phyloP scores from a whole-genome alignment of 805 yeast species.

The Soucietia sequanensis region DNA sequence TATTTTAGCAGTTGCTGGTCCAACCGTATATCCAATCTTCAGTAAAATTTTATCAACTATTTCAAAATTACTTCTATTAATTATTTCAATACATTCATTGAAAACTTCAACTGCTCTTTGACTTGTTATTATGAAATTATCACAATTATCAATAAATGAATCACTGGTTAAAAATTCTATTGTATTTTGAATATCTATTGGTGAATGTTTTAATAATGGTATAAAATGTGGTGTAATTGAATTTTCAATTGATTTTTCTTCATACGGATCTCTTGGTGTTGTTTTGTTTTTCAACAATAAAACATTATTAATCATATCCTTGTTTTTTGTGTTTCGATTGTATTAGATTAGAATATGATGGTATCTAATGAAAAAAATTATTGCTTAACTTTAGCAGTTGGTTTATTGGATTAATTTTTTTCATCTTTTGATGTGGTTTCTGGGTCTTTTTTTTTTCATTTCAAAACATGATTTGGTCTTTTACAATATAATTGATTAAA shows the following conservation, averaged over 20 bases:
- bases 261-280: constrained; percentile 66
- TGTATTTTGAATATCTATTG: constrained; percentile 47
- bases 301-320: constrained; percentile 23
- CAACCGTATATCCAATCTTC: constrained; percentile 79
- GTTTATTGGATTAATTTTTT: too few relatives aligned
- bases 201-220: constrained; percentile 71
- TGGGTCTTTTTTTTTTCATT: too few relatives aligned
- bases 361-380: too few relatives aligned
- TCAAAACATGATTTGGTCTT: too few relatives aligned
- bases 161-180: constrained; percentile 41
- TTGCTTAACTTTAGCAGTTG: too few relatives aligned
- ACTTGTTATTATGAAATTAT: constrained; percentile 74
- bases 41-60: constrained; percentile 28
- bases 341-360: too few relatives aligned
- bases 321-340: too few relatives aligned
- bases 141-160: constrained; percentile 38
- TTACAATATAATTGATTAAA: too few relatives aligned
- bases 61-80: constrained; percentile 11
- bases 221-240: constrained; percentile 53
- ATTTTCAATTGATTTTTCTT: constrained; percentile 34
- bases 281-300: constrained; percentile 72
- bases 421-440: too few relatives aligned
- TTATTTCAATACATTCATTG: constrained; percentile 38
- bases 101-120: constrained; percentile 89
- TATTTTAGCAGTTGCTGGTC: constrained; percentile 78